A percentile compares a stretch with the other conserved stretches of the same genome.
Evolutionary conservation across 2,329 filamentous ascomycete species (phyloP).

Genomic region (Drechslerella stenobrocha): DNA sequence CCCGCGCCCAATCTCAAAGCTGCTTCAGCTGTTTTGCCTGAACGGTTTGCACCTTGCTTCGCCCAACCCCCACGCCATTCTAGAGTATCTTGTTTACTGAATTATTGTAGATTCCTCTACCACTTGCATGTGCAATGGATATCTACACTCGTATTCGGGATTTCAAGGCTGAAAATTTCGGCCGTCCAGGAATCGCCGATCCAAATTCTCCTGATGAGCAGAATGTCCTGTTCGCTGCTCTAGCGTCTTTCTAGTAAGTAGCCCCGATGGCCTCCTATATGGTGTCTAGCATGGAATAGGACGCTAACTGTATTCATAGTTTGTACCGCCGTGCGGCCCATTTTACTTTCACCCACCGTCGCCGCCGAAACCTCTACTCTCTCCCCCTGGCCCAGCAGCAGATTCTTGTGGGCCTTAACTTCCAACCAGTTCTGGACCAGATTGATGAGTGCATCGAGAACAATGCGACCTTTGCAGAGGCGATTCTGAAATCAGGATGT

Average conservation of each 20-base stretch:
- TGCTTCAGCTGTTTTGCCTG: too few relatives aligned
- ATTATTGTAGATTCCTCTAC: conserved; percentile 10
- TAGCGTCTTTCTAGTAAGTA: conserved; percentile 41
- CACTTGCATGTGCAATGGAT: neutral
- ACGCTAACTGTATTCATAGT: neutral
- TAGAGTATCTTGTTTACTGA: conserved; percentile 9
- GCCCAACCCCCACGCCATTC: neutral
- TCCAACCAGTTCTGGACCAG: conserved; percentile 74
- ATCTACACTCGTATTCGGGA: conserved; percentile 11
- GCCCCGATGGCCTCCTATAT: too few relatives aligned
- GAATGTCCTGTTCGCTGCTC: conserved; percentile 15
- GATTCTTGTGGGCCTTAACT: conserved; percentile 77
- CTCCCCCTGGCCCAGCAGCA: conserved; percentile 82
- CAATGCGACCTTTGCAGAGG: conserved; percentile 80
- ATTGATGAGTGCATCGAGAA: conserved; percentile 85
- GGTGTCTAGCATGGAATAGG: too few relatives aligned
- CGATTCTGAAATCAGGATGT: conserved; percentile 72
- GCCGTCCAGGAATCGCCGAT: conserved; percentile 19
- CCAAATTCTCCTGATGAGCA: conserved; percentile 26
- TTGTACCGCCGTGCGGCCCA: conserved; percentile 65
- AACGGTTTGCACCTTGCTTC: too few relatives aligned
- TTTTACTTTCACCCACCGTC: conserved; percentile 85
- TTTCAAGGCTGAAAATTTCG: conserved; percentile 14
- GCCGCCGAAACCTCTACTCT: conserved; percentile 90
- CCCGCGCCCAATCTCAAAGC: too few relatives aligned